A percentile compares a stretch with the other conserved stretches of the same genome.
Evolutionary conservation across 73 alveolate species (phyloP).

Genomic region (Tetrahymena borealis): DNA sequence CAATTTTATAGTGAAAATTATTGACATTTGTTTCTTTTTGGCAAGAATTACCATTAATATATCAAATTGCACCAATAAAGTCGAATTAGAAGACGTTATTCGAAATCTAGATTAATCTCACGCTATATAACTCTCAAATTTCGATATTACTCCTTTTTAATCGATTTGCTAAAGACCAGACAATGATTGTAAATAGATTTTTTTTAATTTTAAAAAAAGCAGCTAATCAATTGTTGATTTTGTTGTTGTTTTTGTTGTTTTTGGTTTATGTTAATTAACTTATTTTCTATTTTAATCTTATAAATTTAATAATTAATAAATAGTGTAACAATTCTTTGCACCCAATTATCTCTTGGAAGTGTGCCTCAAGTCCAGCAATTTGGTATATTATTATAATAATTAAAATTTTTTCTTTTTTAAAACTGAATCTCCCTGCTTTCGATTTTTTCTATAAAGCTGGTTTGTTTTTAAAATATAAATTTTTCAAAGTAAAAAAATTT

Average conservation of each 20-base stretch:
- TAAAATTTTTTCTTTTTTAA: not conserved
- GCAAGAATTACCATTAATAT: not conserved
- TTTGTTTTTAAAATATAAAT: not conserved
- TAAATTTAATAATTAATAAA: no score
- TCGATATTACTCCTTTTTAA: not conserved
- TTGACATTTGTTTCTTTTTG: not conserved
- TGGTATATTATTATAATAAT: not conserved
- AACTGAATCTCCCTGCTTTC: not conserved
- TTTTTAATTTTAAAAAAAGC: no score
- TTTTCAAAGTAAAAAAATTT: not conserved
- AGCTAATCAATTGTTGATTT: no score
- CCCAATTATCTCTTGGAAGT: not conserved
- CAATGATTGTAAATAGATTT: not conserved
- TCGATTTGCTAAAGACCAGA: not conserved
- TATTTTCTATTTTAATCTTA: no score
- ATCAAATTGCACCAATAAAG: not conserved
- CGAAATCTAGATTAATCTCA: not conserved
- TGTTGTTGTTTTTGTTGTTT: no score
- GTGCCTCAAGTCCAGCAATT: not conserved
- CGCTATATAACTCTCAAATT: not conserved
- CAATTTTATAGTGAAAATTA: not conserved
- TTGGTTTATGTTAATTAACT: no score
- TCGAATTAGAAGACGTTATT: not conserved
- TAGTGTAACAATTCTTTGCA: not conserved
- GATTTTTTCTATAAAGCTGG: not conserved